A percentile compares a stretch with the other conserved stretches of the same genome.
These are phyloP conservation scores for Mycena polygramma DNA, from an alignment of 768 basidiomycete species.

Conservation along the genomic window DNA sequence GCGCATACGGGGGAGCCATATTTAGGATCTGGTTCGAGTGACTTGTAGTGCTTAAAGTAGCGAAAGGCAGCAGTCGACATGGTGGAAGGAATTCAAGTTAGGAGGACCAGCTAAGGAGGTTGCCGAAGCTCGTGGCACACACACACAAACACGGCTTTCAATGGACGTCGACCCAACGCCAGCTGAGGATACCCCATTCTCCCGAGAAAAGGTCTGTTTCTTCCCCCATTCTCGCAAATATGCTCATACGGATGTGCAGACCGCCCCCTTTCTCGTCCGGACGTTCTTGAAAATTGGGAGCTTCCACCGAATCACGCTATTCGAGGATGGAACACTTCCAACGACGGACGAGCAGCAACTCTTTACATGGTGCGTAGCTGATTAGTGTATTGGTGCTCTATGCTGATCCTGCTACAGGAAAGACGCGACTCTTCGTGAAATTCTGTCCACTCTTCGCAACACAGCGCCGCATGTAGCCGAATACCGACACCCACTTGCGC, in stretches of 20 bases:
- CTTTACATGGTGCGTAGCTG: slow-evolving; percentile 74
- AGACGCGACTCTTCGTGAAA: slow-evolving; percentile 85
- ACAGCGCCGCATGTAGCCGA: slow-evolving; percentile 76
- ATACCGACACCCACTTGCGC: slow-evolving; percentile 85
- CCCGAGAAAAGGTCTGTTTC: slow-evolving; percentile 29
- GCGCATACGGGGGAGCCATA: too few species aligned
- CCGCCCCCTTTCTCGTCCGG: slow-evolving; percentile 84
- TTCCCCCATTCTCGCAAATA: not conserved
- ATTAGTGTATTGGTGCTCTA: not conserved
- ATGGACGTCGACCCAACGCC: slow-evolving; percentile 32
- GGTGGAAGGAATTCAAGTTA: too few species aligned
- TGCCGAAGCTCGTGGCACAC: not conserved
- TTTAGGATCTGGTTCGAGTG: too few species aligned
- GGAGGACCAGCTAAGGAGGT: too few species aligned
- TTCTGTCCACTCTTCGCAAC: slow-evolving; percentile 82
- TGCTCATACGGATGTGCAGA: slow-evolving; percentile 55
- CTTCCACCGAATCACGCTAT: slow-evolving; percentile 80
- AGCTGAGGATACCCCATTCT: slow-evolving; percentile 22
- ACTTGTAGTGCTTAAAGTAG: too few species aligned
- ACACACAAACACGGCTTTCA: not conserved
- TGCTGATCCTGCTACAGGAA: slow-evolving; percentile 63
- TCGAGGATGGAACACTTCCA: slow-evolving; percentile 83
- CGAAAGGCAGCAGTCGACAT: too few species aligned
- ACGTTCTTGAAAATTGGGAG: slow-evolving; percentile 86
- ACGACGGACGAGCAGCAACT: slow-evolving; percentile 87